These are phyloP conservation scores for Hibiscus trionum DNA, from an alignment of 345 rosid genomes.

Conservation along the genomic window DNA sequence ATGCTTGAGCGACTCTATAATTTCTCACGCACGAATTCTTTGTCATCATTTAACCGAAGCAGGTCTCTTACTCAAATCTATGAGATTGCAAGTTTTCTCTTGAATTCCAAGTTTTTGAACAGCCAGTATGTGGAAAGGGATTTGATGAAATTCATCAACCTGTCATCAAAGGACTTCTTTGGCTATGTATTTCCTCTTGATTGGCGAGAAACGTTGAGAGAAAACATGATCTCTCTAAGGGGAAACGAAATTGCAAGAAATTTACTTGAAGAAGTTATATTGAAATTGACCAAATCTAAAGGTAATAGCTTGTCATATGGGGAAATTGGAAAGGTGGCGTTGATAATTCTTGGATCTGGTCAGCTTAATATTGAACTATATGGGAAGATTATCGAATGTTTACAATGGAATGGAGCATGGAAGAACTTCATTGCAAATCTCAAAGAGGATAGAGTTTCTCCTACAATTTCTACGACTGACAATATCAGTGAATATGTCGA, in stretches of 20 bases:
- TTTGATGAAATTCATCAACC: conserved; percentile 10
- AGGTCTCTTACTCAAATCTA: conserved; percentile 18
- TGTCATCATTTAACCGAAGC: conserved; percentile 17
- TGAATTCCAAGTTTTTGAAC: conserved; percentile 9
- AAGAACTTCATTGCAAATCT: conserved; percentile 21
- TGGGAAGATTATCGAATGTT: conserved; percentile 2
- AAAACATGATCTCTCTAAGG: conserved; percentile 27
- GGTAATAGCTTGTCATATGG: conserved; percentile 22
- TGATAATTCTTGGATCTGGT: conserved; percentile 38
- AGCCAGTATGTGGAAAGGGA: not conserved
- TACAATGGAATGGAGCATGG: conserved; percentile 24
- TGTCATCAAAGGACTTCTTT: conserved; percentile 14
- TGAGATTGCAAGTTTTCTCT: conserved; percentile 30
- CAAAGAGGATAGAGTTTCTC: not conserved
- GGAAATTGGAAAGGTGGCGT: conserved; percentile 27
- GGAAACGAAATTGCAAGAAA: conserved; percentile 17
- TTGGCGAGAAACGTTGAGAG: conserved; percentile 24
- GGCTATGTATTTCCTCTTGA: conserved; percentile 29
- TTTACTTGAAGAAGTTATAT: conserved; percentile 18
- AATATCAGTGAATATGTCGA: not conserved
- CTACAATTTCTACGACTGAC: too few species aligned
- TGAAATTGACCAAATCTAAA: not conserved
- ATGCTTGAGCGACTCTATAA: conserved; percentile 22
- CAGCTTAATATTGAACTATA: not conserved
- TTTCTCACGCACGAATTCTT: conserved; percentile 3